Percentiles rank a stretch among this genome's conserved stretches.
phyloP scores from a whole-genome alignment of 139 green algal genomes.

The Chara braunii region DNA sequence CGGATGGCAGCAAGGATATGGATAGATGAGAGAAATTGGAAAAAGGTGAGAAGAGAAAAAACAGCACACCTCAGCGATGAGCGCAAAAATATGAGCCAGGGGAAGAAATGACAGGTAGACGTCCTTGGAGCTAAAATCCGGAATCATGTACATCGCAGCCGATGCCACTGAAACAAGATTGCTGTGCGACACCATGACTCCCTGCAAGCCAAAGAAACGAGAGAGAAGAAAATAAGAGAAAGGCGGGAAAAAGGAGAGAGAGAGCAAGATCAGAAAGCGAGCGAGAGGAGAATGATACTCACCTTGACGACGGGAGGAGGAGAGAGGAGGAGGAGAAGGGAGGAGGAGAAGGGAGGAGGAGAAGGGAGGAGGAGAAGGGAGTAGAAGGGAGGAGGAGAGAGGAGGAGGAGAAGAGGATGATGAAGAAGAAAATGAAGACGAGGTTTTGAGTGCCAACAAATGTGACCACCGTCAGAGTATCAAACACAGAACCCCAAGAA shows the following conservation, averaged over 20 bases:
- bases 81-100: constrained; percentile 44
- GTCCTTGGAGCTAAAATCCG: not conserved
- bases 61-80: constrained; percentile 33
- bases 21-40: too few species aligned
- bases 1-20: too few species aligned
- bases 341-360: too few species aligned
- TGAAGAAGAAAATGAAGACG: too few species aligned
- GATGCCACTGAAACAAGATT: constrained; percentile 29
- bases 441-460: too few species aligned
- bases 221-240: not conserved
- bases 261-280: not conserved
- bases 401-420: too few species aligned
- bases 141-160: constrained; percentile 15
- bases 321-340: not conserved
- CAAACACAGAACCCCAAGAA: too few species aligned
- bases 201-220: constrained; percentile 26
- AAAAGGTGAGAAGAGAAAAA: too few species aligned
- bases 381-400: too few species aligned
- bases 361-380: too few species aligned
- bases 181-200: constrained; percentile 65
- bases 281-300: not conserved
- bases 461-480: too few species aligned
- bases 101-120: constrained; percentile 47
- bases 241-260: not conserved
- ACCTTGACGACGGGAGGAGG: not conserved